A percentile compares a stretch with the other conserved stretches of the same genome.
Conservation (phyloP, 371 early-diverging fungal genomes). For the Syncephalastrum sp. region DNA sequence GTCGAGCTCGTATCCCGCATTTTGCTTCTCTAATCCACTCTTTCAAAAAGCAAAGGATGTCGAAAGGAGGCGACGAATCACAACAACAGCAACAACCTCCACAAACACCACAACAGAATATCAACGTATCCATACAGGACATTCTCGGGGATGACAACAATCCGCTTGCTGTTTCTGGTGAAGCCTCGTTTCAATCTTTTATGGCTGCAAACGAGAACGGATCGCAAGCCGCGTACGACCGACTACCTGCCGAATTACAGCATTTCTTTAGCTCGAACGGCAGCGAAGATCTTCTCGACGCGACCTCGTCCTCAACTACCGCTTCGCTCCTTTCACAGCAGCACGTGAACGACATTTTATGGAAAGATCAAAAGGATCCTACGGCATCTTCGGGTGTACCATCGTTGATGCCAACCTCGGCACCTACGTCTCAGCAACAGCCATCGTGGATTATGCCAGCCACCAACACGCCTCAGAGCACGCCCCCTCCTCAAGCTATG, state of each 20-base stretch:
- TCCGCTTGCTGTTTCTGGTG: conserved; percentile 13
- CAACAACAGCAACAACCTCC: conserved; percentile 9
- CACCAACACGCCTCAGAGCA: too few relatives aligned
- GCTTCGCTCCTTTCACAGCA: conserved; percentile 1
- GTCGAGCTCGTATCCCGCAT: background rate
- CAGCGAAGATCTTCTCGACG: conserved; percentile 30
- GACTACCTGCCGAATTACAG: conserved; percentile 41
- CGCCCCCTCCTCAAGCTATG: conserved; percentile 1
- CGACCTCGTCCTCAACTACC: conserved; percentile 2
- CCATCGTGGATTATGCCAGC: too few relatives aligned
- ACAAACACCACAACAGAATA: conserved; percentile 8
- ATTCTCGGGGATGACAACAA: conserved; percentile 27
- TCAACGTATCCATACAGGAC: conserved; percentile 37
- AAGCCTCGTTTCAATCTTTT: conserved; percentile 40
- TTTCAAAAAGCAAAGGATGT: conserved; percentile 8
- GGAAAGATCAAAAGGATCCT: conserved; percentile 8
- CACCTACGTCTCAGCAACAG: conserved; percentile 1
- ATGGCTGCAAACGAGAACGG: conserved; percentile 22
- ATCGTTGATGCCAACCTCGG: conserved; percentile 2
- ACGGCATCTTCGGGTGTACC: conserved; percentile 2
- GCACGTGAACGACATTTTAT: conserved; percentile 10
- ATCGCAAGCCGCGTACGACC: conserved; percentile 21
- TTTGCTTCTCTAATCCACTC: conserved; percentile 3
- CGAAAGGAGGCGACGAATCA: conserved; percentile 13
- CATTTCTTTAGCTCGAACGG: conserved; percentile 32